phyloP scores from a whole-genome alignment of 192 early-diverging fungal genomes.

The Dissophora globulifera region DNA sequence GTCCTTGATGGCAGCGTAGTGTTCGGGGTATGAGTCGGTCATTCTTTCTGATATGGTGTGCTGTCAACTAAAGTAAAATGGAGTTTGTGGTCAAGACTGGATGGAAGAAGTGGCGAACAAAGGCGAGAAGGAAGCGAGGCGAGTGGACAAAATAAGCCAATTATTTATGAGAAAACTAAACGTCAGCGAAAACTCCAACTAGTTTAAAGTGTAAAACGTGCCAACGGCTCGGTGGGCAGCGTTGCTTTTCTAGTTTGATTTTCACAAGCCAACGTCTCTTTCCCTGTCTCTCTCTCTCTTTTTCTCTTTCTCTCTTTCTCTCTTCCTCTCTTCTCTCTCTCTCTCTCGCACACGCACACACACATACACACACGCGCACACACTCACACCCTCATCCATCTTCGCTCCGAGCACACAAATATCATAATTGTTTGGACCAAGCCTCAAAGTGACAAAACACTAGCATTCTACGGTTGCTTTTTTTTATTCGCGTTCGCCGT shows the following conservation, averaged over 20 bases:
- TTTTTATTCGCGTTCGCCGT: no score
- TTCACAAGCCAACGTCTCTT: not conserved
- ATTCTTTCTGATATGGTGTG: constrained; percentile 8
- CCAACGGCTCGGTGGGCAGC: no score
- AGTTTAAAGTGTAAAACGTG: not conserved
- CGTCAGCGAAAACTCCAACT: not conserved
- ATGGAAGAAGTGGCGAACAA: no score
- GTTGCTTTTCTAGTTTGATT: no score
- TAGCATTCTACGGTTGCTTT: no score
- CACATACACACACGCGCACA: no score
- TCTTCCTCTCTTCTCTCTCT: not conserved
- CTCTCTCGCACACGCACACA: not conserved
- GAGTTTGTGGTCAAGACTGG: no score
- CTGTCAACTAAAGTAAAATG: not conserved
- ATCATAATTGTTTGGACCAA: no score
- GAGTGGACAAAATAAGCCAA: not conserved
- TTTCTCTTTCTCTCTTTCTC: not conserved
- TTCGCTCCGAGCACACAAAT: no score
- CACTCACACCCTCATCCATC: no score
- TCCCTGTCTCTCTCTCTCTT: constrained; percentile 1
- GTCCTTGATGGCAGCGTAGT: constrained; percentile 35
- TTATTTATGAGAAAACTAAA: not conserved
- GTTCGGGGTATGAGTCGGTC: constrained; percentile 1
- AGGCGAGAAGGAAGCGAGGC: not conserved
- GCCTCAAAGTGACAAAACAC: no score